phyloP scores from a whole-genome alignment of 1,139 yeast genomes.

The Blastobotrys aristatus region DNA sequence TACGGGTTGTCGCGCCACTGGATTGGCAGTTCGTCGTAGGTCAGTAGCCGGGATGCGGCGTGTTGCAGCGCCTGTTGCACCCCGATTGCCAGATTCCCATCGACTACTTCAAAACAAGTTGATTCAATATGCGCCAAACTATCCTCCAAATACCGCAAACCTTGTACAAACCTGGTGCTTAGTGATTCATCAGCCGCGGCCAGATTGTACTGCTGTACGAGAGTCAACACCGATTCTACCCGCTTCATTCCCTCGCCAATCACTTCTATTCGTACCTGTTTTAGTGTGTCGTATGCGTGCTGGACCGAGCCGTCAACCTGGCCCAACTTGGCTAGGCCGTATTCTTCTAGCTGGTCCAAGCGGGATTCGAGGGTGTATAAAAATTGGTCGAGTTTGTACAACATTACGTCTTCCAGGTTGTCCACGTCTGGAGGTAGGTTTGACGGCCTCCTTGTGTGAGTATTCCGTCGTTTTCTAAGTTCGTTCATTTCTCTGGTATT shows the following conservation, averaged over 20 bases:
- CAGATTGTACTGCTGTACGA: conserved; percentile 27
- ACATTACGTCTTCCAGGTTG: conserved; percentile 21
- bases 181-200: conserved; percentile 4
- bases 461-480: conserved; percentile 13
- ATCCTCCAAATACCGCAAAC: conserved; percentile 32
- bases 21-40: conserved; percentile 82
- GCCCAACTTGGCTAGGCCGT: conserved; percentile 30
- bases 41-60: conserved; percentile 57
- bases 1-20: conserved; percentile 93
- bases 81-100: conserved; percentile 19
- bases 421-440: conserved; percentile 9
- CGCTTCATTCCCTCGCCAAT: conserved; percentile 31
- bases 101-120: conserved; percentile 18
- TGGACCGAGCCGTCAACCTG: conserved; percentile 33
- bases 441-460: conserved; percentile 9
- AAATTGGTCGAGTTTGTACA: conserved; percentile 29
- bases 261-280: conserved; percentile 30
- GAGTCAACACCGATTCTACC: conserved; percentile 30
- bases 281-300: conserved; percentile 30
- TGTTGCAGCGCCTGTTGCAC: conserved; percentile 35
- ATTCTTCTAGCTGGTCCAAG: conserved; percentile 31
- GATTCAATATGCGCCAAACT: conserved; percentile 33
- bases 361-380: conserved; percentile 29
- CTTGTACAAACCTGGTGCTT: conserved; percentile 20
- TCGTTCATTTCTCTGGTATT: conserved; percentile 3